Evolutionary conservation across 2,329 filamentous ascomycete species (phyloP).

Genomic region (Paradendryphiella salina): DNA sequence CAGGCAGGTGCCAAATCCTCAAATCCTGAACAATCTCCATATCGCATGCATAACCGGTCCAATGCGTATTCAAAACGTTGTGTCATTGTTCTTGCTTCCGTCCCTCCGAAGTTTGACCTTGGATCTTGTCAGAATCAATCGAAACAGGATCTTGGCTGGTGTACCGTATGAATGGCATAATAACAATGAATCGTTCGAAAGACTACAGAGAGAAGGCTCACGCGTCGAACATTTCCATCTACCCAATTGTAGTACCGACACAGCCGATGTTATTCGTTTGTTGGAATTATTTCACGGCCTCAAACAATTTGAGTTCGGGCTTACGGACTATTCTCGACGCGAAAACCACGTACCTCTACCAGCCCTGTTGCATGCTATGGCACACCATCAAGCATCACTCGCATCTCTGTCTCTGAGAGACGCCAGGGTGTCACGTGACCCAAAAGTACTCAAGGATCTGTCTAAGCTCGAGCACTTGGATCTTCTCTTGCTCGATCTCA

Average conservation of each 20-base stretch:
- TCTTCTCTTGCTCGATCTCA: not conserved
- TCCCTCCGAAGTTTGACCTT: constrained; percentile 5
- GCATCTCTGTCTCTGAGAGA: not conserved
- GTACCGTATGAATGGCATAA: not conserved
- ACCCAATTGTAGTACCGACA: not conserved
- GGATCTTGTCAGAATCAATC: not conserved
- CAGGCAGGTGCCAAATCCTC: not conserved
- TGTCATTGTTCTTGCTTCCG: constrained; percentile 5
- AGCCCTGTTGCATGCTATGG: not conserved
- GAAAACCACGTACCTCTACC: not conserved
- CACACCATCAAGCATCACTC: constrained; percentile 4
- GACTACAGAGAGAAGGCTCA: constrained; percentile 5
- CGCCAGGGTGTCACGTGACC: not conserved
- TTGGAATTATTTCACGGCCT: constrained; percentile 1
- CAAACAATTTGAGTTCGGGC: constrained; percentile 2
- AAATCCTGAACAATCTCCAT: constrained; percentile 1
- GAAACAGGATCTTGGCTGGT: not conserved
- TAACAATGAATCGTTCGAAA: not conserved
- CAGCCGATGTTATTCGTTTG: not conserved
- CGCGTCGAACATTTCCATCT: constrained; percentile 3
- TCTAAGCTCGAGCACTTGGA: not conserved
- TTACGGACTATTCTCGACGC: not conserved
- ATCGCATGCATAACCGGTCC: not conserved
- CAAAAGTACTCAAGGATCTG: not conserved
- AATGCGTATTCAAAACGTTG: constrained; percentile 2